These are phyloP conservation scores for Uncinocarpus reesii DNA, from an alignment of 2,329 filamentous ascomycete genomes.

Conservation along the genomic window DNA sequence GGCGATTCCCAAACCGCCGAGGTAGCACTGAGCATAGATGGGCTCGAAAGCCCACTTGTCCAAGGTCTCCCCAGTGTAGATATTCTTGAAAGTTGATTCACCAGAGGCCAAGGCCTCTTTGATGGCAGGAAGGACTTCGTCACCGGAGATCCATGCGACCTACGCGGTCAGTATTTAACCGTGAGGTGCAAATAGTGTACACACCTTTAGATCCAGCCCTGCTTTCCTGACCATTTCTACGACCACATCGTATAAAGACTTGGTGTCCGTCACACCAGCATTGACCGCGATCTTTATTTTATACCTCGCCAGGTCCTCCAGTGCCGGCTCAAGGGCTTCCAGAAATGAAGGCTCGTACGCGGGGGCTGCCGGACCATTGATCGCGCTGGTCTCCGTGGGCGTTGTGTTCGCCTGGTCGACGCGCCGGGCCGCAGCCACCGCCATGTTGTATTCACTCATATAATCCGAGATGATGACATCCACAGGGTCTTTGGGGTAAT, in stretches of 20 bases:
- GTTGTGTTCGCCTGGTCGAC: constrained; percentile 27
- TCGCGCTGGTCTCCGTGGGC: constrained; percentile 15
- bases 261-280: constrained; percentile 36
- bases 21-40: constrained; percentile 26
- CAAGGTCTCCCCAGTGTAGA: constrained; percentile 31
- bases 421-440: constrained; percentile 32
- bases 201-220: constrained; percentile 34
- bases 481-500: constrained; percentile 36
- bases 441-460: constrained; percentile 46
- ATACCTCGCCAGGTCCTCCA: constrained; percentile 32
- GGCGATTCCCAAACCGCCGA: constrained; percentile 34
- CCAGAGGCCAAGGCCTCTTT: constrained; percentile 25
- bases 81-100: constrained; percentile 31
- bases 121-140: constrained; percentile 34
- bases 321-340: constrained; percentile 37
- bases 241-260: constrained; percentile 33
- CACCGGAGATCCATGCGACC: constrained; percentile 42
- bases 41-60: constrained; percentile 32
- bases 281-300: constrained; percentile 39
- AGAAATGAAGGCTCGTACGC: constrained; percentile 46
- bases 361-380: constrained; percentile 22
- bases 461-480: constrained; percentile 41
- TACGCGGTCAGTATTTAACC: constrained; percentile 16
- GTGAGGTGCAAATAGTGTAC: neutral
- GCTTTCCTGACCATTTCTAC: constrained; percentile 29